Base-by-base conservation (phyloP, 75 land plant genomes). In the Cunninghamia lanceolata region DNA sequence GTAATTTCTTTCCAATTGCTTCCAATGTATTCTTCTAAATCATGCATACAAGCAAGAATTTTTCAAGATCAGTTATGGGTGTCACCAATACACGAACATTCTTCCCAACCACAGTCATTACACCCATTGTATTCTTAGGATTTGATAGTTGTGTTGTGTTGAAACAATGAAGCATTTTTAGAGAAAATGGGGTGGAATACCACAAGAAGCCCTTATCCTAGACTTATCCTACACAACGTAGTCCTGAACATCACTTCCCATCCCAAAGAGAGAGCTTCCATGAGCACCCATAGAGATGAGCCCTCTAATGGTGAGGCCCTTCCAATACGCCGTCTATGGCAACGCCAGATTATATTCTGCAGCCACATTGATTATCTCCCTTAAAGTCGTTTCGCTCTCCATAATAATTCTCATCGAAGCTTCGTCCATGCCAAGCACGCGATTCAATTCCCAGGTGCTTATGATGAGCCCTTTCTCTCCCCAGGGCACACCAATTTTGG, bases 251-350 rank as follows among this genome's bases (percentile, higher is more conserved):
- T 89, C 86, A 66, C 92, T 91, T 2, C 96, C 96, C 46, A 86
- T 89, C 39, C 94, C 94, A 88, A 88, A 93, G 14, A 92, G 39
- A 0, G 94, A 87, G 90, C 96, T 94, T 13, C 98, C 98, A 80
- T 96, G 98, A 9, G 96, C 94, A 2, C 98, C 98, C 8, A 95
- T 94, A 17, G 89, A 73, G 17, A 96, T 36, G 40, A 94, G 0
- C 3, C 98, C 96, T 11, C 93, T 94, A 28, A 96, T 76, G 15
- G 94, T 92, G 56, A 96, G 45, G 4, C 96, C 98, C 87, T 90
- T 90, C 98, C 98, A 96, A 81, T 96, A 96, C 0, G 98, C 95
- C 25, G 94, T 11, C 54, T 93, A 89, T 1, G 93, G 93, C 87
- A 96, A 75, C 28, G 96, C 92, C 50, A 96, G 86, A 36, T 90